Conservation (phyloP, 2,329 filamentous ascomycete species). For the Lasiodiplodia citricola region DNA sequence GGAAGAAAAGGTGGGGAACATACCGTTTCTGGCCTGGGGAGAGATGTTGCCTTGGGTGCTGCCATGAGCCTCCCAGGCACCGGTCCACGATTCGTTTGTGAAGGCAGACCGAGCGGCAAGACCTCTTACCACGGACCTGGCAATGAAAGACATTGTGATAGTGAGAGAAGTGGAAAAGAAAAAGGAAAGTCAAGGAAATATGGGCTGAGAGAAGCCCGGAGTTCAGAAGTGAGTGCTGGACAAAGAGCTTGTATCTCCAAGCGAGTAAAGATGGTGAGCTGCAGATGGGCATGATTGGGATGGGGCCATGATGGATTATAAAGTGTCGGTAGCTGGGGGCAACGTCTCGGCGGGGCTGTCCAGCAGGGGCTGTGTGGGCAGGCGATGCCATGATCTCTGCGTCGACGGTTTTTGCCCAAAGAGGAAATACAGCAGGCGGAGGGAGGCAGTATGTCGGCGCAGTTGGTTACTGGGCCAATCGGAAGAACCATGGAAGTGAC, state of each 20-base stretch:
- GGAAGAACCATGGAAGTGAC: background rate
- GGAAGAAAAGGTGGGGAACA: background rate
- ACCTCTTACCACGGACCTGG: conserved; percentile 15
- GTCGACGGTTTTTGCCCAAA: background rate
- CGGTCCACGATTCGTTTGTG: conserved; percentile 8
- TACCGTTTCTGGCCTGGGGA: conserved; percentile 14
- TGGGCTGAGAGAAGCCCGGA: background rate
- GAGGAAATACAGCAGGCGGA: background rate
- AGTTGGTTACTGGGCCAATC: background rate
- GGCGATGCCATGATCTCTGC: conserved; percentile 6
- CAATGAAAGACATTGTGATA: conserved; percentile 24
- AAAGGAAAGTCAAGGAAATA: background rate
- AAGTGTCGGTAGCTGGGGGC: background rate
- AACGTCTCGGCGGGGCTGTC: background rate
- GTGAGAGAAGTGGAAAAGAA: background rate
- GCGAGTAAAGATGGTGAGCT: conserved; percentile 1
- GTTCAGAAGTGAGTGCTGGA: background rate
- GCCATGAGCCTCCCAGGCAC: conserved; percentile 14
- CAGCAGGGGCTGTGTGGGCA: background rate
- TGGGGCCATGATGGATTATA: background rate
- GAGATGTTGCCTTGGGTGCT: conserved; percentile 9
- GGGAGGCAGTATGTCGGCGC: conserved; percentile 11
- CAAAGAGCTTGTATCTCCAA: background rate
- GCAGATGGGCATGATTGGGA: conserved; percentile 4
- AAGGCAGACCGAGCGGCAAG: conserved; percentile 12